Evolutionary conservation across 2,329 filamentous ascomycete species (phyloP).

Genomic region (Ascochyta rabiei): DNA sequence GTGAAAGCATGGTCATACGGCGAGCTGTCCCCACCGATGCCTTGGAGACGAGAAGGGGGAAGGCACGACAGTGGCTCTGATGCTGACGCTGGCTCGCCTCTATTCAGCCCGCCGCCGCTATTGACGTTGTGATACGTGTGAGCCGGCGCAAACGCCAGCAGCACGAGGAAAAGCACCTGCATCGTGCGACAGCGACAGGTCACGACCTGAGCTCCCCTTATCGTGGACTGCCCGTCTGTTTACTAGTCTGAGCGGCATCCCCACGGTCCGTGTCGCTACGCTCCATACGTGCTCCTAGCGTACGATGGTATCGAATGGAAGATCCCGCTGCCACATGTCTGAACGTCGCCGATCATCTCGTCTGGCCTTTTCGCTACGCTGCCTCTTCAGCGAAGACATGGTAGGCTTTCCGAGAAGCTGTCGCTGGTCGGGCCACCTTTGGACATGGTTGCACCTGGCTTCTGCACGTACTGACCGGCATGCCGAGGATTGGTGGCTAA

Average conservation of each 20-base stretch:
- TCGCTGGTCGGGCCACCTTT: conserved; percentile 1
- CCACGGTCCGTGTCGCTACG: conserved; percentile 16
- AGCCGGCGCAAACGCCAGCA: conserved; percentile 14
- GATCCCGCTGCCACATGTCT: conserved; percentile 15
- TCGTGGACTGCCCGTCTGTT: conserved; percentile 25
- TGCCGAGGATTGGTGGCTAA: conserved; percentile 2
- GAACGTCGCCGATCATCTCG: conserved; percentile 9
- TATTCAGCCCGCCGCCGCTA: conserved; percentile 7
- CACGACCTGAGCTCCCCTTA: conserved; percentile 16
- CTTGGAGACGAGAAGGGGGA: conserved; percentile 14
- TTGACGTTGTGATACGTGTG: conserved; percentile 8
- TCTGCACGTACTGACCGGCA: conserved; percentile 6
- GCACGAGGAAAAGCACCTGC: conserved; percentile 23
- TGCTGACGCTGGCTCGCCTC: conserved; percentile 7
- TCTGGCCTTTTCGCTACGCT: conserved; percentile 8
- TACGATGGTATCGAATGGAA: conserved; percentile 12
- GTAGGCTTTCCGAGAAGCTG: neutral
- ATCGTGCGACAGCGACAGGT: conserved; percentile 26
- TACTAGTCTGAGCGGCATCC: conserved; percentile 6
- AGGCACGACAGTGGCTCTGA: conserved; percentile 8
- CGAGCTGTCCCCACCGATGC: neutral
- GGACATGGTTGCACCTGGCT: conserved; percentile 2
- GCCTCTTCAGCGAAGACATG: neutral
- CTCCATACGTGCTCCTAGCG: conserved; percentile 15
- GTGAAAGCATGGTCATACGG: neutral